Evolutionary conservation across 306 rosid species (phyloP).

Genomic region (Malus sieversii): DNA sequence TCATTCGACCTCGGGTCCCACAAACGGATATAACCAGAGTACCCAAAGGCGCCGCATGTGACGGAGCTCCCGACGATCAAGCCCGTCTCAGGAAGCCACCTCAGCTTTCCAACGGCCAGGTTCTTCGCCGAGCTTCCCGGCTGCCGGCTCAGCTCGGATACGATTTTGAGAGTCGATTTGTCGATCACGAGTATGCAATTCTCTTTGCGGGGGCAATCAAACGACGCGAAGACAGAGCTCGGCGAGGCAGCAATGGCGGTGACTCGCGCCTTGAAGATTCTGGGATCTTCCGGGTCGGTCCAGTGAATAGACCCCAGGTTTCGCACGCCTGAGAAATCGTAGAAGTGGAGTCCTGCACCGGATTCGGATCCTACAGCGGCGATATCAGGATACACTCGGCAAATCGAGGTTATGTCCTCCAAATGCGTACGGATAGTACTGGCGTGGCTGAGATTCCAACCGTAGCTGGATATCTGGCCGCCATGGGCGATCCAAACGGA

Average conservation of each 20-base stretch:
- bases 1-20: slow-evolving; percentile 69
- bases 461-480: slow-evolving; percentile 76
- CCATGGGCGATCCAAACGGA: slow-evolving; percentile 88
- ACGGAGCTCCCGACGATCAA: slow-evolving; percentile 52
- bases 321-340: slow-evolving; percentile 57
- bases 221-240: slow-evolving; percentile 50
- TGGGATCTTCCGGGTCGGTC: slow-evolving; percentile 68
- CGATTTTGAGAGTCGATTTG: slow-evolving; percentile 46
- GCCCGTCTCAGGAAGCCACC: slow-evolving; percentile 51
- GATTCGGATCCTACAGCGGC: slow-evolving; percentile 62
- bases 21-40: slow-evolving; percentile 59
- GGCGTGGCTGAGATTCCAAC: slow-evolving; percentile 48
- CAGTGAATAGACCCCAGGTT: slow-evolving; percentile 64
- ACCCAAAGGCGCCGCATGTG: slow-evolving; percentile 66
- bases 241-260: slow-evolving; percentile 47
- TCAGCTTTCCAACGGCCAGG: slow-evolving; percentile 51
- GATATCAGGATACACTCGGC: slow-evolving; percentile 63
- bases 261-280: slow-evolving; percentile 77
- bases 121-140: slow-evolving; percentile 65
- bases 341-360: slow-evolving; percentile 63
- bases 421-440: slow-evolving; percentile 66
- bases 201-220: slow-evolving; percentile 60
- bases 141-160: slow-evolving; percentile 51
- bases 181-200: slow-evolving; percentile 64
- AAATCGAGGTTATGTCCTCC: slow-evolving; percentile 57